Percentiles rank a stretch among this genome's conserved stretches.
phyloP scores from a whole-genome alignment of 1,284 basidiomycete species.

The Cutaneotrichosporon daszewskae region DNA sequence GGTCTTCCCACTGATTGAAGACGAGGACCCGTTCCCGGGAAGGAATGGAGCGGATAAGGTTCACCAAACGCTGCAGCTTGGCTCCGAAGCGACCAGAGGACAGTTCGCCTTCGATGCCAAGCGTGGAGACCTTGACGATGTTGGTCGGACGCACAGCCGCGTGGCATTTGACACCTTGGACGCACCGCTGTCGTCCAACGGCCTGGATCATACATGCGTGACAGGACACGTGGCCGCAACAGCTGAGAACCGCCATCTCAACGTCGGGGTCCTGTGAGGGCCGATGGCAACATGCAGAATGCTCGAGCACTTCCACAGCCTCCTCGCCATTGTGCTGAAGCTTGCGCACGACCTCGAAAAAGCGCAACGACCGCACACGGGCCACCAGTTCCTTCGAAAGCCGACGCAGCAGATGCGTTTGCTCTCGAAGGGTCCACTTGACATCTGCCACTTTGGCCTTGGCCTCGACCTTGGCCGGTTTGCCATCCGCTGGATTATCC shows the following conservation, averaged over 20 bases:
- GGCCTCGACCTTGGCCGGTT: slow-evolving; percentile 22
- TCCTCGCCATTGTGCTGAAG: slow-evolving; percentile 67
- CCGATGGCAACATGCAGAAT: slow-evolving; percentile 43
- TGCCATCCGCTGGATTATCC: slow-evolving; percentile 40
- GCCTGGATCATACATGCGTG: slow-evolving; percentile 62
- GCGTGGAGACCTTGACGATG: slow-evolving; percentile 70
- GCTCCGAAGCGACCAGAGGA: slow-evolving; percentile 75
- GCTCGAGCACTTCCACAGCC: slow-evolving; percentile 32
- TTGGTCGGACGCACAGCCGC: slow-evolving; percentile 68
- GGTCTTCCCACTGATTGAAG: slow-evolving; percentile 89
- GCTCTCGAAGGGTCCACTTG: slow-evolving; percentile 77
- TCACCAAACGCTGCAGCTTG: slow-evolving; percentile 78
- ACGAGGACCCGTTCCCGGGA: slow-evolving; percentile 75
- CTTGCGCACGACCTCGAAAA: slow-evolving; percentile 83
- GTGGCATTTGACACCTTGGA: slow-evolving; percentile 64
- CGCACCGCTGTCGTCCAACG: slow-evolving; percentile 74
- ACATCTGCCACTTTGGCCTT: slow-evolving; percentile 49
- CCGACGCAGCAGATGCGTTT: slow-evolving; percentile 74
- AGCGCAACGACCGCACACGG: slow-evolving; percentile 77
- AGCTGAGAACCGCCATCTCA: slow-evolving; percentile 76
- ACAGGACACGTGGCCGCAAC: slow-evolving; percentile 84
- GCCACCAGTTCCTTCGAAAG: slow-evolving; percentile 81
- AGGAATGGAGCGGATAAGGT: slow-evolving; percentile 73
- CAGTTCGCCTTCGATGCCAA: slow-evolving; percentile 75
- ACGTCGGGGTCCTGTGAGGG: slow-evolving; percentile 52